These are phyloP conservation scores for Neofusicoccum sp. DNA, from an alignment of 2,329 filamentous ascomycete genomes.

Conservation along the genomic window DNA sequence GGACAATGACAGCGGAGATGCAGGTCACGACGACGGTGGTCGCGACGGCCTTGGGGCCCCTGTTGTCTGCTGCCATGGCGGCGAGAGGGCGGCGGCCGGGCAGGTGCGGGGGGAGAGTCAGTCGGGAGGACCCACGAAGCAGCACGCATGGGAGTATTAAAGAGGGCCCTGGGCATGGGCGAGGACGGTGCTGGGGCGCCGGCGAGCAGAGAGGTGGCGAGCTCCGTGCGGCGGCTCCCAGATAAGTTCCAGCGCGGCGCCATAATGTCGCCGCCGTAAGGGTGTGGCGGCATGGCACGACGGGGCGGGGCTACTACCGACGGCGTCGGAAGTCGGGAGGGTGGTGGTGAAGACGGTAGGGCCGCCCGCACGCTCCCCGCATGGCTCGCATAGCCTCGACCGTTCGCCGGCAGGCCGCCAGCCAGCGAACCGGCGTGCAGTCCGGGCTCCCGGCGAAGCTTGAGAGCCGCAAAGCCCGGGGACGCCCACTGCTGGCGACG, in stretches of 20 bases:
- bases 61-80: neutral
- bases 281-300: neutral
- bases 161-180: no score
- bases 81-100: neutral
- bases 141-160: neutral
- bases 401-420: neutral
- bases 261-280: neutral
- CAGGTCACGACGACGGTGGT: neutral
- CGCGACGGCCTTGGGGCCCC: neutral
- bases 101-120: neutral
- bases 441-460: neutral
- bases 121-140: neutral
- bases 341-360: neutral
- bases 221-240: neutral
- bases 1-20: neutral
- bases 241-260: neutral
- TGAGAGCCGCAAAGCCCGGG: neutral
- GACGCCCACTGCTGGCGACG: neutral
- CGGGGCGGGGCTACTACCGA: neutral
- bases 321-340: neutral
- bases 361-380: neutral
- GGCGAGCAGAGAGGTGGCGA: neutral
- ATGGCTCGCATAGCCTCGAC: neutral
- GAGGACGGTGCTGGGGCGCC: no score
- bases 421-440: neutral